Percentiles rank a stretch among this genome's conserved stretches.
phyloP scores from a whole-genome alignment of 352 stramenopile species.

The Ophiocytium majus region DNA sequence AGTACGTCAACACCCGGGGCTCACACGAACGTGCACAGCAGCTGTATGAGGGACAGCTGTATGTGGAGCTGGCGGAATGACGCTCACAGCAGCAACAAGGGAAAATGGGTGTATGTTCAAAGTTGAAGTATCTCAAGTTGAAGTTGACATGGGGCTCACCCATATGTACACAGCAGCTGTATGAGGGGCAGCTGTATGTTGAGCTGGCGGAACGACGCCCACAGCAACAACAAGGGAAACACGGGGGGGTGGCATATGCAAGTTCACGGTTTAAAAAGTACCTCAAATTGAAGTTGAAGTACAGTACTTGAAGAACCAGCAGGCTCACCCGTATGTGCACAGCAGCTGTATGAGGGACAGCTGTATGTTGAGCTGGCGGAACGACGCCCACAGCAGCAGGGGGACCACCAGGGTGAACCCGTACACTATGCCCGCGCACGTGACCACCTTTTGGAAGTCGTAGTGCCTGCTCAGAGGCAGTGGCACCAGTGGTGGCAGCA shows the following conservation, averaged over 20 bases:
- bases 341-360: slow-evolving; percentile 1
- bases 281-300: neutral
- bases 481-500: too few species aligned
- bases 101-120: neutral
- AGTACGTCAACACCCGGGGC: too few species aligned
- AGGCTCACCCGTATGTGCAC: slow-evolving; percentile 12
- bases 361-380: neutral
- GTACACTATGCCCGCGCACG: slow-evolving; percentile 2
- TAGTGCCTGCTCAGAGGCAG: neutral
- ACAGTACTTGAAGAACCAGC: neutral
- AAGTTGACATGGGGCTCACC: too few species aligned
- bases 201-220: neutral
- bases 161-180: neutral
- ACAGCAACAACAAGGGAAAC: neutral
- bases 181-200: neutral
- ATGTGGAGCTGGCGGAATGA: neutral
- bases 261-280: neutral
- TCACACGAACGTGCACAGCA: neutral
- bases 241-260: neutral
- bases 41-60: neutral
- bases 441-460: slow-evolving; percentile 14
- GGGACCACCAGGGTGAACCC: neutral
- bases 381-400: slow-evolving; percentile 1
- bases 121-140: too few species aligned
- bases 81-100: neutral